Percentiles rank a stretch among this genome's conserved stretches.
Conservation (phyloP, 257 asterid genomes). For the Sherardia arvensis region DNA sequence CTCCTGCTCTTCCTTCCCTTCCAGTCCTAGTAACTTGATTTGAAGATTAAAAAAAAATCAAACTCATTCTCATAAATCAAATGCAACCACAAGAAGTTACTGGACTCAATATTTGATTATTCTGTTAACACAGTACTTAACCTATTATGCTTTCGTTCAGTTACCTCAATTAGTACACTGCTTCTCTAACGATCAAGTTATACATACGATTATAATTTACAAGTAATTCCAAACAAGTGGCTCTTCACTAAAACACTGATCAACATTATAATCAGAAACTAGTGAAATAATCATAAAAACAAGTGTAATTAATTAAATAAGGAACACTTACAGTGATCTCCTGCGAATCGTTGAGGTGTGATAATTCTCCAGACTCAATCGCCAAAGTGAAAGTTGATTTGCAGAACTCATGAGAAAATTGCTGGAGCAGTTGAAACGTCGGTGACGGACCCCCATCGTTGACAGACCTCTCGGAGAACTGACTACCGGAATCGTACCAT, state of each 20-base stretch:
- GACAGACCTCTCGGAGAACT: slow-evolving; percentile 62
- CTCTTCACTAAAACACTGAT: neutral
- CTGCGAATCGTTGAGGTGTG: slow-evolving; percentile 11
- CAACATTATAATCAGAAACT: neutral
- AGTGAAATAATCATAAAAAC: neutral
- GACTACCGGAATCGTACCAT: slow-evolving; percentile 82
- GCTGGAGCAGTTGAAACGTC: slow-evolving; percentile 51
- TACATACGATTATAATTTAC: neutral
- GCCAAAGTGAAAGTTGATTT: slow-evolving; percentile 29
- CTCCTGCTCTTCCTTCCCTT: slow-evolving; percentile 60
- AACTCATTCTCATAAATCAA: neutral
- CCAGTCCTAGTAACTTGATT: slow-evolving; percentile 52
- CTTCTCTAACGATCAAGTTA: neutral
- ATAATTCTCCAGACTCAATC: neutral
- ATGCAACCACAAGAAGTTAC: neutral
- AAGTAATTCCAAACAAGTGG: neutral
- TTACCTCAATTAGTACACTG: neutral
- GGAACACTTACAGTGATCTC: slow-evolving; percentile 48
- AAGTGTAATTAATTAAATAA: neutral
- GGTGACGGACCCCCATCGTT: slow-evolving; percentile 52
- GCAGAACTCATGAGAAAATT: slow-evolving; percentile 58
- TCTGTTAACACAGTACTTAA: neutral
- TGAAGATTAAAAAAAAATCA: neutral
- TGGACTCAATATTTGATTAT: too few species aligned
- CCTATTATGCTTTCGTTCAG: neutral